Evolutionary conservation across 2,329 filamentous ascomycete species (phyloP), one percentile per base, ranked within the genome.

Genomic region (Pestalotiopsis sp.): DNA sequence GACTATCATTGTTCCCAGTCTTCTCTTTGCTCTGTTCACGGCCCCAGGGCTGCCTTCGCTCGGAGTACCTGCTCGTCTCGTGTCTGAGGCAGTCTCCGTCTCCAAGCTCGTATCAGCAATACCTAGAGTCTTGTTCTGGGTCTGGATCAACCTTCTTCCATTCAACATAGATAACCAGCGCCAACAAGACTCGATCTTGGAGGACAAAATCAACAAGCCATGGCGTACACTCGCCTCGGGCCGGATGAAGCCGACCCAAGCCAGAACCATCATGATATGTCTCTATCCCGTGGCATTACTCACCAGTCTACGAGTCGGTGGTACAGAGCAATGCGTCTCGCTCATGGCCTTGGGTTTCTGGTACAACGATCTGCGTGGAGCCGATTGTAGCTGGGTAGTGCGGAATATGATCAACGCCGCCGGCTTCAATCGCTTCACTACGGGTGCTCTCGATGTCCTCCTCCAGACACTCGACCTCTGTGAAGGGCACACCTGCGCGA

Each of bases 201-300:
- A 79, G 64, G 78, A 80, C 63, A 38, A 20, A 1, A 58, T 74
- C 52, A 80, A 80, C 69, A 79, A 79, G 65, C 76, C 78, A 25
- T 79, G 77, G 77, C 71, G 77, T n/a, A 68, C 77, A 9, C 59
- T 80, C 3, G 76, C 78, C 4, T 69, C 72, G 0, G 69, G 71
- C 11, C 68, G 76, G 17, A 65, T 78, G 9, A 72, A 71, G n/a
- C 49, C 63, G 1, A 36, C 27, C 2, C 69, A 72, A 61, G 75
- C 76, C 5, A 68, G 58, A 59, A 31, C 17, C 9, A 25, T 77
- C 12, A 70, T 78, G 39, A 13, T 73, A 1, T 27, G 49, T 14
- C 57, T 71, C 6, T 69, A 69, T 41, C 11, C 57, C 5, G 39
- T 39, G 12, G 64, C 69, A 14, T 17, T 41, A 0, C 25, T 61